Base-by-base conservation (phyloP, 108 stramenopile genomes). In the Skeletonema tropicum region DNA sequence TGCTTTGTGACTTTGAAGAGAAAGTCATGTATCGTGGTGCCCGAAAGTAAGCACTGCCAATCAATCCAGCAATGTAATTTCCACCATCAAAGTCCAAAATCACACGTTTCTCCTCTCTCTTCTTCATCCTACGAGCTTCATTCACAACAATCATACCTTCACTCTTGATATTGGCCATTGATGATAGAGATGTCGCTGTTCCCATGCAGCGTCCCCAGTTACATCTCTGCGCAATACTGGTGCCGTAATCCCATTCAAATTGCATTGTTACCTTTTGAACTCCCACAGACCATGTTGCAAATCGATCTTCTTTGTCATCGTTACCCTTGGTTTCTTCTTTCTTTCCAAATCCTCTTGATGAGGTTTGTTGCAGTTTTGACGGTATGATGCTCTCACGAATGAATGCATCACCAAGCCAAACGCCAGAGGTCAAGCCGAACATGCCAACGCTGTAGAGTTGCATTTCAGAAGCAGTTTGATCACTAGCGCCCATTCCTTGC, bases 351-450 rank as follows among this genome's bases (percentile, higher is more conserved):
- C 46, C 77, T 45, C 3, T 19, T 19, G 58, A 26, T 58, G 66
- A 57, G 15, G 57, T 17, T 68, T 45, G 63, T 49, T 32, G 19
- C 5, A 29, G 68, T n/a, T 46, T 38, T 4, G 9, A 45, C 3
- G 82, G 82, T 12, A 79, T 60, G 23, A 89, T 84, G 3, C 46
- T 60, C 59, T 94, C 89, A 39, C 94, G 84, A 65, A 94, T 71
- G 13, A 92, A 82, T 8, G 82, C 71, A 76, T 94, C 94, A 9
- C 94, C 94, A 0, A 92, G 66, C 83, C 88, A 94, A 64, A 86
- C 81, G 6, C 94, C 94, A 39, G 83, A 84, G 9, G 81, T 80
- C 21, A 91, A 57, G 59, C 88, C 90, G 25, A 89, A 80, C 60
- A 94, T 68, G 23, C 68, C 83, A 6, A 87, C 77, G 1, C 74